These are phyloP conservation scores for Umbellularia californica DNA, from an alignment of 164 flowering plant genomes.

Conservation along the genomic window DNA sequence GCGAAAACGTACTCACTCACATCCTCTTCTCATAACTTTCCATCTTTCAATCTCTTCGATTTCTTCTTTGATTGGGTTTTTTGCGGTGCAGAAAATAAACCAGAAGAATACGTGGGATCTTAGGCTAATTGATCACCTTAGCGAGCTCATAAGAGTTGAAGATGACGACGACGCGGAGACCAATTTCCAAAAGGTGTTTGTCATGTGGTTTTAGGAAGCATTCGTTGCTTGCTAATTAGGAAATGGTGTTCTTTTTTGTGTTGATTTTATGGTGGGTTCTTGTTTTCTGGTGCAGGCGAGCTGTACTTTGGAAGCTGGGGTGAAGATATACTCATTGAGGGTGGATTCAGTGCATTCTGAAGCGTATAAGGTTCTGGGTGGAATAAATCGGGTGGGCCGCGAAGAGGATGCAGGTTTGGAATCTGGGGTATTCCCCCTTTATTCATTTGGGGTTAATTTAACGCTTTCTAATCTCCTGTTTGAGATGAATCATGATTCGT, in stretches of 20 bases:
- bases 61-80: neutral
- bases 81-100: conserved; percentile 70
- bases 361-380: conserved; percentile 97
- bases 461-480: neutral
- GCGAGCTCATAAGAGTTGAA: conserved; percentile 75
- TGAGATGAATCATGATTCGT: neutral
- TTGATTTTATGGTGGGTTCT: neutral
- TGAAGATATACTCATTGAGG: conserved; percentile 84
- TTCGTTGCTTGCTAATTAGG: neutral
- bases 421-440: neutral
- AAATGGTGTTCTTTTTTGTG: neutral
- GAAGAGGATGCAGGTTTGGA: conserved; percentile 36
- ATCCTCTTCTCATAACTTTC: too few relatives aligned
- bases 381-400: conserved; percentile 85
- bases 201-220: neutral
- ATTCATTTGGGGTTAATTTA: neutral
- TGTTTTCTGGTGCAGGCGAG: conserved; percentile 59
- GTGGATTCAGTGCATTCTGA: conserved; percentile 96
- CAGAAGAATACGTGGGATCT: conserved; percentile 98
- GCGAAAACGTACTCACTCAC: conserved; percentile 65
- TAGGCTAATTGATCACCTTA: conserved; percentile 77
- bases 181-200: conserved; percentile 82
- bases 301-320: conserved; percentile 97
- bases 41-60: neutral
- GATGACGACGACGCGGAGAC: conserved; percentile 72